These are phyloP conservation scores for Sporothrix brunneoviolacea DNA, from an alignment of 2,329 filamentous ascomycete species.

Conservation along the genomic window DNA sequence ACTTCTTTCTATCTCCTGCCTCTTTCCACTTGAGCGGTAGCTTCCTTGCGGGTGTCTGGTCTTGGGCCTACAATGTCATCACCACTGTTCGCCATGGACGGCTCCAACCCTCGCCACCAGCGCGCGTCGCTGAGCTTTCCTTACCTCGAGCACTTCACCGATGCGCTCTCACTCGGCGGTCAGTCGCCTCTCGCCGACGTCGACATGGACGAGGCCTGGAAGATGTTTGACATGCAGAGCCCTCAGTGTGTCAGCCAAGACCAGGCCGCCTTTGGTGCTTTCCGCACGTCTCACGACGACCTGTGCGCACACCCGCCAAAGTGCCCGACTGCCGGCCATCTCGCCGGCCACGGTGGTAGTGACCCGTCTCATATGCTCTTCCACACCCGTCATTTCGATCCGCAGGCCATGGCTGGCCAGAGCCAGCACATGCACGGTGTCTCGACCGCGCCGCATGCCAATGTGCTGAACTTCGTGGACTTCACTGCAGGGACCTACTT, in stretches of 20 bases:
- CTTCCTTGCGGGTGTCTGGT: too few species aligned
- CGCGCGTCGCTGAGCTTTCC: constrained; percentile 11
- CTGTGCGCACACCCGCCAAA: constrained; percentile 18
- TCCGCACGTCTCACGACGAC: constrained; percentile 19
- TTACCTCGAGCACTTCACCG: constrained; percentile 10
- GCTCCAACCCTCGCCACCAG: constrained; percentile 11
- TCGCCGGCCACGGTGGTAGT: constrained; percentile 1
- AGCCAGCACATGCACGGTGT: neutral
- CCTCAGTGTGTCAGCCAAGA: constrained; percentile 15
- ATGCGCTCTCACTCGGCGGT: constrained; percentile 8
- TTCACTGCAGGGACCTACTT: neutral
- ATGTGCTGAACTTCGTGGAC: constrained; percentile 1
- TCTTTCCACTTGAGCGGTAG: too few species aligned
- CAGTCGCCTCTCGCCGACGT: constrained; percentile 6
- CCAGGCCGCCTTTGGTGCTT: constrained; percentile 6
- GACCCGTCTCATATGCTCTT: constrained; percentile 16
- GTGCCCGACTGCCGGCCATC: constrained; percentile 11
- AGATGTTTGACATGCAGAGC: constrained; percentile 15
- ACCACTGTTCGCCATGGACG: too few species aligned
- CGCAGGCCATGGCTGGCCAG: neutral
- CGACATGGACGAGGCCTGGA: constrained; percentile 16
- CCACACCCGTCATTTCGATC: constrained; percentile 16
- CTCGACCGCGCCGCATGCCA: neutral
- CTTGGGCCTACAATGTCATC: too few species aligned
- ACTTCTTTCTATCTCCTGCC: neutral